These are phyloP conservation scores for Noccaea bulbosa DNA, from an alignment of 345 rosid species.

Conservation along the genomic window DNA sequence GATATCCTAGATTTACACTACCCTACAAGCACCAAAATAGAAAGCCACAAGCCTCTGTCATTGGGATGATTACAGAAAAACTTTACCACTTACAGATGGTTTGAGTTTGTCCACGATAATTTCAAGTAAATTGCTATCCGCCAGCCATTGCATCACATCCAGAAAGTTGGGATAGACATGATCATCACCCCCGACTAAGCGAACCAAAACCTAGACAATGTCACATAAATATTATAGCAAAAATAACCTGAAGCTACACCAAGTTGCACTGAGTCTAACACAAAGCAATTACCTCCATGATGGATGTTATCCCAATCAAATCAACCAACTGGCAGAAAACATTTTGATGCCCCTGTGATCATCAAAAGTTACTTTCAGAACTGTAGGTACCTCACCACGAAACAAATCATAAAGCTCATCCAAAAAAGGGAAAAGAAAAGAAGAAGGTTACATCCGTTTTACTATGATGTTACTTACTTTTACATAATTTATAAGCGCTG, in stretches of 20 bases:
- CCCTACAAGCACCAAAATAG: slow-evolving; percentile 21
- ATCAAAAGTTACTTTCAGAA: slow-evolving; percentile 38
- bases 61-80: slow-evolving; percentile 19
- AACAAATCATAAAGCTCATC: background rate
- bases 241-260: slow-evolving; percentile 19
- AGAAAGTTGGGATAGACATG: slow-evolving; percentile 91
- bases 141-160: slow-evolving; percentile 99
- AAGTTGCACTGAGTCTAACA: slow-evolving; percentile 28
- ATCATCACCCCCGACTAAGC: slow-evolving; percentile 96
- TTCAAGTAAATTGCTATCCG: slow-evolving; percentile 85
- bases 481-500: slow-evolving; percentile 90
- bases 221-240: slow-evolving; percentile 18
- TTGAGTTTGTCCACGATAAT: slow-evolving; percentile 94
- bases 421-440: background rate
- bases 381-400: slow-evolving; percentile 18
- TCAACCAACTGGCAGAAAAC: slow-evolving; percentile 87
- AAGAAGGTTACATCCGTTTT: slow-evolving; percentile 10
- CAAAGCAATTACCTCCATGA: slow-evolving; percentile 83
- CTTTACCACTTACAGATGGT: slow-evolving; percentile 69
- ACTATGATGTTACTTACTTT: slow-evolving; percentile 57
- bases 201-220: slow-evolving; percentile 77
- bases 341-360: slow-evolving; percentile 80
- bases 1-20: slow-evolving; percentile 26
- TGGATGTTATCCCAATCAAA: slow-evolving; percentile 97
- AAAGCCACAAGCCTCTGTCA: slow-evolving; percentile 5